Evolutionary conservation across 108 stramenopile genomes (phyloP), one percentile per base, ranked within the genome.

Genomic region (Mediolabrus comicus): DNA sequence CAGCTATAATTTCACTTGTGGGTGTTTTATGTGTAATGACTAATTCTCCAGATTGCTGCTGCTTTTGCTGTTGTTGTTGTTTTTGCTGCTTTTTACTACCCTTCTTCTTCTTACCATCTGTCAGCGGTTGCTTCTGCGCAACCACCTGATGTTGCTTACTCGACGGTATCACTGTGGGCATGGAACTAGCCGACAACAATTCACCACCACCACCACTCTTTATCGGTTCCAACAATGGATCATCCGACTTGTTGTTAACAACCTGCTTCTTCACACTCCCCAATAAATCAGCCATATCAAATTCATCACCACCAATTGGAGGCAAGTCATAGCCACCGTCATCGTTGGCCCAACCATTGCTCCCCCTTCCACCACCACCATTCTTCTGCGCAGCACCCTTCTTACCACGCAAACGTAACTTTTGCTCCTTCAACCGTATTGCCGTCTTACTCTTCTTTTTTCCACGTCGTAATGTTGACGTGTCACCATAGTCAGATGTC

Each of bases 291-390:
- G 22, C 43, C 69, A 75, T 46, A 22, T 80, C 79, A 35, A 80
- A 80, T 19, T 80, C 79, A 61, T 80, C 79, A 16, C 59, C 74
- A 27, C 79, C 79, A 13, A 65, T 69, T 12, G 79, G 79, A 0
- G 74, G 69, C 56, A 80, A 46, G 49, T 80, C 79, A 61, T 59
- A 80, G 46, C 79, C 79, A 31, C 62, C 79, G 11, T 71, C 74
- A 52, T 71, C 63, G 22, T 72, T 60, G n/a, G n/a, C n/a, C 22
- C 26, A 62, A 9, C 76, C 71, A 52, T 70, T 76, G 62, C 75
- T 70, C 34, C 77, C 77, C 38, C 38, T n/a, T 39, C 38, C 38
- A 39, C n/a, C n/a, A 39, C 9, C 0, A 1, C 77, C 77, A 13
- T 51, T 34, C 38, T 59, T 69, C 61, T 28, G 57, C 7, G 53